Base-by-base conservation (phyloP, 768 basidiomycete species). In the Agrocybe pediades region DNA sequence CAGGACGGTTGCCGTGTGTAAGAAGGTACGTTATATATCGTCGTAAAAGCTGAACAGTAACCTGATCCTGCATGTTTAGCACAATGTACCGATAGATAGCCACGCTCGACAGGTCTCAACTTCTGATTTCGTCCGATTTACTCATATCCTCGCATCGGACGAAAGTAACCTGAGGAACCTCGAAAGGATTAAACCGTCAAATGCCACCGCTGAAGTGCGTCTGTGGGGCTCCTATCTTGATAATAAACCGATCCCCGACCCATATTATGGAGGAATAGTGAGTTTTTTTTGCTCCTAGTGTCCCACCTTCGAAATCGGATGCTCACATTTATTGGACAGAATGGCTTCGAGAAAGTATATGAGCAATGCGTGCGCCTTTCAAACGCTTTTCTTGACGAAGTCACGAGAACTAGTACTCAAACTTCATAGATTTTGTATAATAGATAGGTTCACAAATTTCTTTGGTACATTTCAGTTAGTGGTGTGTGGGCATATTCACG, bases 81-180 rank as follows among this genome's bases (percentile, higher is more conserved):
- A 89, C 68, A 69, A 78, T 1, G 79, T 95, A 20, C 85, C 88
- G 1, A 91, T 95, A 53, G 67, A 79, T 23, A 85, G 88, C 61
- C 66, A 68, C 17, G 89, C 88, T 8, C 84, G 89, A n/a, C 83
- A 86, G 66, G 78, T 92, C n/a, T 55, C 60, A 9, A 68, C 69
- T 20, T 75, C 76, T 1, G 95, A 97, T 70, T 96, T 92, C 66
- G 74, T 68, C 16, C 66, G 68, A 15, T 96, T 92, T 68, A 86
- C 90, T 48, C 86, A 95, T 62, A 93, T 98, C 61, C 77, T 98
- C 11, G 91, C 93, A 7, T 84, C 93, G 39, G 95, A 96, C 65
- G 79, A 80, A 53, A 83, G 75, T 63, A 95, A 95, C 70, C 75
- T 90, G 57, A 78, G 78, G 29, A 75, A 82, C 54, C 74, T 94